phyloP scores from a whole-genome alignment of 331 rosid genomes.

The Quercus tomentella region DNA sequence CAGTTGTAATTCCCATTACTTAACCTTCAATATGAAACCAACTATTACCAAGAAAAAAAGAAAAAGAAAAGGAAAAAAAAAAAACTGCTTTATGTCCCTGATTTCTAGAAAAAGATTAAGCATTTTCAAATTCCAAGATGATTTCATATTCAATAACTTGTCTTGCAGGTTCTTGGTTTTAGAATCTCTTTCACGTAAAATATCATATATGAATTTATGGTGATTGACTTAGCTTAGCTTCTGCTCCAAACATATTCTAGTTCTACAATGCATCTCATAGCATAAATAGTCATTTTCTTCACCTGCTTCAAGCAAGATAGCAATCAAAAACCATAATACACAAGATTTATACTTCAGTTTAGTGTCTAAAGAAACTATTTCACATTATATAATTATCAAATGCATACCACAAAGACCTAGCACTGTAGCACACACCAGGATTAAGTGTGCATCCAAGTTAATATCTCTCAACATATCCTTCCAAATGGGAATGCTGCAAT shows the following conservation, averaged over 20 bases:
- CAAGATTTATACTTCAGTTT: background rate
- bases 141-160: conserved; percentile 44
- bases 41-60: background rate
- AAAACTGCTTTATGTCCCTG: background rate
- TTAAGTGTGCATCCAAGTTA: background rate
- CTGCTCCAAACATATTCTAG: no score
- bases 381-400: background rate
- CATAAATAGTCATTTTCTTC: conserved; percentile 46
- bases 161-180: conserved; percentile 72
- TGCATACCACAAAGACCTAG: background rate
- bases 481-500: background rate
- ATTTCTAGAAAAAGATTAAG: background rate
- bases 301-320: conserved; percentile 40
- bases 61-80: no score
- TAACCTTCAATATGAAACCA: conserved; percentile 44
- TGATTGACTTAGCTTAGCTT: no score
- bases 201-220: no score
- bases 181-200: conserved; percentile 44
- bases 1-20: conserved; percentile 84
- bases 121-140: background rate
- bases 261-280: no score
- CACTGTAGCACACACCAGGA: background rate
- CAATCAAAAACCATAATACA: background rate
- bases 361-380: background rate
- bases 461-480: background rate